Conservation (phyloP, 2,329 filamentous ascomycete species). For the Pseudogymnoascus destructans region DNA sequence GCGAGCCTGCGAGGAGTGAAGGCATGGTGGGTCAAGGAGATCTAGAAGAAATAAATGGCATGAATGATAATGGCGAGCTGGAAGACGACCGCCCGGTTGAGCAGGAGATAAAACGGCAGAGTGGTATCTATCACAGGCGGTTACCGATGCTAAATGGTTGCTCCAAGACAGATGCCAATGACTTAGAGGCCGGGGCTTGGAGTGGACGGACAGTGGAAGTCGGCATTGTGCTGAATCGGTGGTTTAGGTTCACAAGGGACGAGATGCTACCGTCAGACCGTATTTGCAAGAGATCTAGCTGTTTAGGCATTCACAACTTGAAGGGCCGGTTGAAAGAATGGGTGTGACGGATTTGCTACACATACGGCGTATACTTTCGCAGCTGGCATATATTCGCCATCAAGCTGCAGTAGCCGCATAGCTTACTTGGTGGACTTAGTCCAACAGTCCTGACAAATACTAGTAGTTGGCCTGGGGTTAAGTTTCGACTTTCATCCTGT, state of each 20-base stretch:
- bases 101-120: constrained; percentile 28
- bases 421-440: not conserved
- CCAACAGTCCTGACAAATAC: not conserved
- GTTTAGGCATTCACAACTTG: not conserved
- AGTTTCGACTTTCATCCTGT: not conserved
- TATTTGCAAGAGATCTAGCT: not conserved
- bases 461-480: not conserved
- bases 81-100: constrained; percentile 21
- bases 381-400: not conserved
- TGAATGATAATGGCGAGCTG: constrained; percentile 22
- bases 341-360: not conserved
- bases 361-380: not conserved
- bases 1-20: constrained; percentile 30
- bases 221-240: constrained; percentile 44
- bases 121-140: constrained; percentile 28
- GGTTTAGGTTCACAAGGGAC: constrained; percentile 42
- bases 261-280: not conserved
- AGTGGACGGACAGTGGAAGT: constrained; percentile 45
- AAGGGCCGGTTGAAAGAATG: not conserved
- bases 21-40: constrained; percentile 20
- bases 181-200: constrained; percentile 39
- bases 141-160: constrained; percentile 51
- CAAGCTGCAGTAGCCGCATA: not conserved
- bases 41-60: constrained; percentile 16
- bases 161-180: constrained; percentile 30